A percentile compares a stretch with the other conserved stretches of the same genome.
phyloP scores from a whole-genome alignment of 2,329 filamentous ascomycete genomes.

The Aspergillus phoenicis region DNA sequence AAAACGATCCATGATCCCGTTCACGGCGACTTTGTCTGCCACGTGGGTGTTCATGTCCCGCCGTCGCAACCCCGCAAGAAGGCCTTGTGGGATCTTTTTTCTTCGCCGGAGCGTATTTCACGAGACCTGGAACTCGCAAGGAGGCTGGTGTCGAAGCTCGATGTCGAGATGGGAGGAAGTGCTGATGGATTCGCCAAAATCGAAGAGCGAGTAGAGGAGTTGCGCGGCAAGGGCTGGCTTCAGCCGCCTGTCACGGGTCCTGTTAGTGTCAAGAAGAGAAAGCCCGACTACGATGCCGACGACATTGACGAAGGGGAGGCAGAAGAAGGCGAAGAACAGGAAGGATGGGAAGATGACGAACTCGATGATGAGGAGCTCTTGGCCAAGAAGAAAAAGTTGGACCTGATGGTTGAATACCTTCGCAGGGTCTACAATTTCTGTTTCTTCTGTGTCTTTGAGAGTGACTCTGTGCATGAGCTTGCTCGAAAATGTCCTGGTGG shows the following conservation, averaged over 20 bases:
- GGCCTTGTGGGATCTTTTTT: constrained; percentile 95
- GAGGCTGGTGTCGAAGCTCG: constrained; percentile 79
- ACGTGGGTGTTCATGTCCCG: constrained; percentile 93
- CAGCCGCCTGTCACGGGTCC: constrained; percentile 60
- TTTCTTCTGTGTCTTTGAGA: constrained; percentile 99
- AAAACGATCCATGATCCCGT: constrained; percentile 96
- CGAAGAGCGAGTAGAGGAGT: constrained; percentile 80
- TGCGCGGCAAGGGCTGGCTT: constrained; percentile 74
- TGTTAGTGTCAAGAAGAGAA: constrained; percentile 57
- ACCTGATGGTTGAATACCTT: constrained; percentile 93
- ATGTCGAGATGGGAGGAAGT: constrained; percentile 76
- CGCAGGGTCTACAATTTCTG: constrained; percentile 98
- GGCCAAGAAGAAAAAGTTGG: constrained; percentile 93
- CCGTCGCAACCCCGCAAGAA: constrained; percentile 87
- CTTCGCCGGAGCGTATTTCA: constrained; percentile 87
- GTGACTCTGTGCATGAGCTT: constrained; percentile 93
- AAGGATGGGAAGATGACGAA: constrained; percentile 68
- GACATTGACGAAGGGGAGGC: constrained; percentile 60
- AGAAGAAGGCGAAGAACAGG: constrained; percentile 80
- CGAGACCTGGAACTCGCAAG: constrained; percentile 84
- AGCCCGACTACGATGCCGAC: constrained; percentile 50
- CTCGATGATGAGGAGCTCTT: constrained; percentile 86
- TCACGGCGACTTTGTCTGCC: constrained; percentile 93
- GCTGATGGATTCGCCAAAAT: constrained; percentile 79
- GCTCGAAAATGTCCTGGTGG: constrained; percentile 94